Evolutionary conservation across 345 rosid genomes (phyloP).

Genomic region (Syzygium grande): DNA sequence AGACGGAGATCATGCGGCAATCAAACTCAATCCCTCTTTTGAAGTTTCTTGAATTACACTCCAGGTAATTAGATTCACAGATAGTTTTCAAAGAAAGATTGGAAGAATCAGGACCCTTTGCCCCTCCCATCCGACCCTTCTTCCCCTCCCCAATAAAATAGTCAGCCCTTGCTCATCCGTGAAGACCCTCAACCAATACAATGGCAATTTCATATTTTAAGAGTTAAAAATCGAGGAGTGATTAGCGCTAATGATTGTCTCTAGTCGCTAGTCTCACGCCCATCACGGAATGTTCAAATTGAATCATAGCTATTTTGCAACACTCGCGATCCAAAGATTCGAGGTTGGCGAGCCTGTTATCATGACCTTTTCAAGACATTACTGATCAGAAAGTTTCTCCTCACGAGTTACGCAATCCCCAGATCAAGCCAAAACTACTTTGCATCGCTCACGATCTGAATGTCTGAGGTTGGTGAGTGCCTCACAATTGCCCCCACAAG

Average conservation of each 20-base stretch:
- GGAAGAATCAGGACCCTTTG: background rate
- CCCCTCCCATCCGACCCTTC: background rate
- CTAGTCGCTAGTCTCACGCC: background rate
- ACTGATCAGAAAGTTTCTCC: background rate
- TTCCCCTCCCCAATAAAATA: background rate
- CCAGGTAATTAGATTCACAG: background rate
- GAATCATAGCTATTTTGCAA: background rate
- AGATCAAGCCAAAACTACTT: background rate
- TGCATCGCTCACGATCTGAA: background rate
- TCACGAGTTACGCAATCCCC: background rate
- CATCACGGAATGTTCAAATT: too few species aligned
- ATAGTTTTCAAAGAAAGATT: background rate
- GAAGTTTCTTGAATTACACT: background rate
- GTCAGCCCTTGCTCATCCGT: background rate
- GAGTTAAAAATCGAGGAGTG: background rate
- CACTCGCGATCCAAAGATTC: background rate
- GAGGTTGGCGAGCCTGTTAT: accelerated
- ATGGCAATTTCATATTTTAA: background rate
- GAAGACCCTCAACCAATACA: too few species aligned
- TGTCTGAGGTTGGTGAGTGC: background rate
- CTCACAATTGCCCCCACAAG: accelerated
- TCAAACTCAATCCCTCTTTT: background rate
- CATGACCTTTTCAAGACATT: background rate
- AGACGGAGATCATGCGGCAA: background rate
- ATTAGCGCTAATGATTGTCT: background rate